Evolutionary conservation across 2,329 filamentous ascomycete species (phyloP).

Genomic region (Colletotrichum sp.): DNA sequence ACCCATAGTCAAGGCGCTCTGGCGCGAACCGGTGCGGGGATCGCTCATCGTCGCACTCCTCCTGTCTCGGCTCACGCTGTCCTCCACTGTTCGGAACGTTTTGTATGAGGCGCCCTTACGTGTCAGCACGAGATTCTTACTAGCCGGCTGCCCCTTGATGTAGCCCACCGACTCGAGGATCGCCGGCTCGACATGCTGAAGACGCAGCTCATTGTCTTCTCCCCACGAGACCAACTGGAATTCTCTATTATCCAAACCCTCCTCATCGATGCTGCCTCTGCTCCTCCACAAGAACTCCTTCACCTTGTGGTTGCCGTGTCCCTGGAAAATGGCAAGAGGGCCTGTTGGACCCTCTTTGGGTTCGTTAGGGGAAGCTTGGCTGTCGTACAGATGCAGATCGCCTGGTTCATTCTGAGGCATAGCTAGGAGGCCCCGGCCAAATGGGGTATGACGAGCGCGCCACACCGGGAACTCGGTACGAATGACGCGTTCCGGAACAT

Average conservation of each 20-base stretch:
- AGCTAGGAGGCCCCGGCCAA: slow-evolving; percentile 82
- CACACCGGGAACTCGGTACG: slow-evolving; percentile 86
- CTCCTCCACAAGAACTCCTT: slow-evolving; percentile 93
- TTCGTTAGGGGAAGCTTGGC: slow-evolving; percentile 52
- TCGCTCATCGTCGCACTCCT: slow-evolving; percentile 67
- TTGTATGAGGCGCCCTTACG: slow-evolving; percentile 86
- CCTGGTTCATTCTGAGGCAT: slow-evolving; percentile 93
- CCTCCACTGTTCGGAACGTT: slow-evolving; percentile 79
- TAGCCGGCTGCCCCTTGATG: slow-evolving; percentile 69
- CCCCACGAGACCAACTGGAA: slow-evolving; percentile 96
- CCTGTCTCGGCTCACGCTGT: slow-evolving; percentile 61
- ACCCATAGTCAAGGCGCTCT: slow-evolving; percentile 48
- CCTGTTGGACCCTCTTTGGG: slow-evolving; percentile 48
- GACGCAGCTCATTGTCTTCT: slow-evolving; percentile 79
- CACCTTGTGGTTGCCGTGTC: slow-evolving; percentile 71
- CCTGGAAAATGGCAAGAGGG: slow-evolving; percentile 63
- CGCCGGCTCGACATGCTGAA: slow-evolving; percentile 74
- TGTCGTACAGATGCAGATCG: slow-evolving; percentile 84
- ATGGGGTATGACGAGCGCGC: slow-evolving; percentile 90
- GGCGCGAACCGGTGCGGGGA: slow-evolving; percentile 49
- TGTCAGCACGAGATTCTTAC: slow-evolving; percentile 73
- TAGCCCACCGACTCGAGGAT: slow-evolving; percentile 74
- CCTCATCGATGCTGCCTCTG: slow-evolving; percentile 69
- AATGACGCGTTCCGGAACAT: slow-evolving; percentile 78
- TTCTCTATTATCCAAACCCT: slow-evolving; percentile 81